Evolutionary conservation across 2,329 filamentous ascomycete genomes (phyloP), one percentile per base, ranked within the genome.

Genomic region (Beauveria medogensis): DNA sequence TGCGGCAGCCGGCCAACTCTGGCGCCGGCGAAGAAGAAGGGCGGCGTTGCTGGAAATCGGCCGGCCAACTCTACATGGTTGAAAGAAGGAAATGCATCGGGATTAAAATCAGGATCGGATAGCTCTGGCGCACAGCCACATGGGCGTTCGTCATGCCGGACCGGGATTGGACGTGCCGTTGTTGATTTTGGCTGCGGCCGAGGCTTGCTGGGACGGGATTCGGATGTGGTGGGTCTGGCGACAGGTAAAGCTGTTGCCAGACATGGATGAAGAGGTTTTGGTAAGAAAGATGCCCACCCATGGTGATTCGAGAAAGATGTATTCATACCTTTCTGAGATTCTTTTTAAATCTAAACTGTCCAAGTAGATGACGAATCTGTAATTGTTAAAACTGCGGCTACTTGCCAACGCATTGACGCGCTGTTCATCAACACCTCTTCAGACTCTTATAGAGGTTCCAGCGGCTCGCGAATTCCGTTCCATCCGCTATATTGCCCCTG

Each of bases 61-160:
- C 12, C 12, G 34, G 34, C 34, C 34, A 37, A 37, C 14, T 16
- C 34, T 37, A 2, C 12, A 37, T 37, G 30, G 12, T 34, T 4
- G 5, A 37, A 16, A 16, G 12, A 37, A 37, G 34, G 14, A 37
- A 16, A 37, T 37, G 34, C 34, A 52, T 50, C 34, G 57, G 57
- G 26, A 37, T 59, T 16, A 41, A 46, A 41, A 46, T 18, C 20
- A 24, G 12, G 37, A 59, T 53, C 48, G 40, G n/a, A 43, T 58
- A 22, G n/a, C 9, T 14, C 18, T n/a, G 10, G 22, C 30, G 56
- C 57, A 47, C 48, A 59, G 57, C 57, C 57, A 52, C 57, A 59
- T 26, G 26, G 47, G 57, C 57, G 47, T 59, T 59, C 57, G 57
- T 59, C 48, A 59, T 53, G 14, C 2, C 10, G 48, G 26, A 20